These are phyloP conservation scores for barley (Hordeum vulgare) DNA, from an alignment of 176 grass and related monocot species.

Conservation along the genomic window DNA sequence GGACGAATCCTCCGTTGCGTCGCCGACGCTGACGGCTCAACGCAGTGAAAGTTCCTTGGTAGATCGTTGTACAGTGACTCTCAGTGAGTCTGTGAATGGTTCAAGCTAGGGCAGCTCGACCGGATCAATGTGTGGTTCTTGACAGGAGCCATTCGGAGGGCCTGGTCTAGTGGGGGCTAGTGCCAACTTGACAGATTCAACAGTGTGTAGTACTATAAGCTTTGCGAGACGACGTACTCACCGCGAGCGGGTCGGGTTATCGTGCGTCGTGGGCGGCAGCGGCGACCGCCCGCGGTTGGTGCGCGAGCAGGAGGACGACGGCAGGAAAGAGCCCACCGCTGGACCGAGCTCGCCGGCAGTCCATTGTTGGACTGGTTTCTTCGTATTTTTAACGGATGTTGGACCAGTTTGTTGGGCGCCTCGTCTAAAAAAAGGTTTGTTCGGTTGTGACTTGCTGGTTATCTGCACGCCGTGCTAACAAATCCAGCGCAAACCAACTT, in stretches of 20 bases:
- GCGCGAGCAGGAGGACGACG: not conserved
- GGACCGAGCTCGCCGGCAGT: not conserved
- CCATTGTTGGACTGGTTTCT: no score
- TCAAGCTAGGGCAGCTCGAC: constrained; percentile 24
- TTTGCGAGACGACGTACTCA: not conserved
- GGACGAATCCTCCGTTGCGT: not conserved
- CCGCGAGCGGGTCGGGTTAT: not conserved
- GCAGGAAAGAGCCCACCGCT: not conserved
- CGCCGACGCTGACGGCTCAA: not conserved
- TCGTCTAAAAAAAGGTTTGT: no score
- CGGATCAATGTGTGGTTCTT: not conserved
- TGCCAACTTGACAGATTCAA: constrained; percentile 6
- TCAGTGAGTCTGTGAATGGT: not conserved
- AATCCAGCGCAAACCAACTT: no score
- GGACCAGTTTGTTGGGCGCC: no score
- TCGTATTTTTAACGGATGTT: no score
- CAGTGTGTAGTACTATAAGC: no score
- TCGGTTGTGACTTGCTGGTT: no score
- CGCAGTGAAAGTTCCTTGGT: not conserved
- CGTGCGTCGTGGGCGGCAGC: not conserved
- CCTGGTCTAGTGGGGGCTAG: not conserved
- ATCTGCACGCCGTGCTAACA: no score
- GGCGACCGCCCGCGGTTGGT: not conserved
- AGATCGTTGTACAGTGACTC: not conserved
- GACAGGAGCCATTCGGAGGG: not conserved